Evolutionary conservation across 2,329 filamentous ascomycete genomes (phyloP).

Genomic region (Aureobasidium sp.): DNA sequence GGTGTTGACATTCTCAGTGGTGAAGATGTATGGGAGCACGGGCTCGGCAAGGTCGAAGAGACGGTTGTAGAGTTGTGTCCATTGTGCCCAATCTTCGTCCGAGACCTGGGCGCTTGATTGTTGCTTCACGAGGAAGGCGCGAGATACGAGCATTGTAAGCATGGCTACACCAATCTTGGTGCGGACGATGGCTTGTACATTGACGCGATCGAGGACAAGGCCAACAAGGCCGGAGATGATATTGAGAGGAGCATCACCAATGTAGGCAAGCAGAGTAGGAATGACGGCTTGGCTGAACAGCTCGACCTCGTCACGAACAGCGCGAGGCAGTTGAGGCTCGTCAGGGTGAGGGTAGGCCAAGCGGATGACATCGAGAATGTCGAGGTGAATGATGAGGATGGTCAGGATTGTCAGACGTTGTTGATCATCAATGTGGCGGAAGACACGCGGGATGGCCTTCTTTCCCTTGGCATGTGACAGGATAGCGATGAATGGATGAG

Average conservation of each 20-base stretch:
- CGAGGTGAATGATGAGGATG: conserved; percentile 89
- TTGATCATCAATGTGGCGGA: conserved; percentile 84
- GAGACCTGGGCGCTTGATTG: conserved; percentile 56
- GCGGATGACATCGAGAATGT: conserved; percentile 82
- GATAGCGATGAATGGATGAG: conserved; percentile 93
- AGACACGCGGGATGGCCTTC: conserved; percentile 88
- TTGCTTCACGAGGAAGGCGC: conserved; percentile 88
- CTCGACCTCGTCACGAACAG: conserved; percentile 84
- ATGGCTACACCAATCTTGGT: conserved; percentile 84
- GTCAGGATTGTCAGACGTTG: conserved; percentile 93
- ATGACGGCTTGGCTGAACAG: conserved; percentile 83
- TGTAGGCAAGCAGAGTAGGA: conserved; percentile 79
- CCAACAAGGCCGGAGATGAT: conserved; percentile 87
- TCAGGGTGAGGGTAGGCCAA: conserved; percentile 64
- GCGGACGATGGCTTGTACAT: conserved; percentile 74
- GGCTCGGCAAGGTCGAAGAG: conserved; percentile 86
- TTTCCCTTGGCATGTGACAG: conserved; percentile 93
- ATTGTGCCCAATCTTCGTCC: conserved; percentile 70
- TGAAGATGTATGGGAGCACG: conserved; percentile 77
- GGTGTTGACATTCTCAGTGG: conserved; percentile 70
- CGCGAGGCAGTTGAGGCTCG: conserved; percentile 63
- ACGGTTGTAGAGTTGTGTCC: conserved; percentile 72
- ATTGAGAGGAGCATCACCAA: conserved; percentile 82
- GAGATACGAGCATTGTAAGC: conserved; percentile 87
- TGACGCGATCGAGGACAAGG: conserved; percentile 70